Evolutionary conservation across 257 asterid species (phyloP).

Genomic region (Penstemon davidsonii): DNA sequence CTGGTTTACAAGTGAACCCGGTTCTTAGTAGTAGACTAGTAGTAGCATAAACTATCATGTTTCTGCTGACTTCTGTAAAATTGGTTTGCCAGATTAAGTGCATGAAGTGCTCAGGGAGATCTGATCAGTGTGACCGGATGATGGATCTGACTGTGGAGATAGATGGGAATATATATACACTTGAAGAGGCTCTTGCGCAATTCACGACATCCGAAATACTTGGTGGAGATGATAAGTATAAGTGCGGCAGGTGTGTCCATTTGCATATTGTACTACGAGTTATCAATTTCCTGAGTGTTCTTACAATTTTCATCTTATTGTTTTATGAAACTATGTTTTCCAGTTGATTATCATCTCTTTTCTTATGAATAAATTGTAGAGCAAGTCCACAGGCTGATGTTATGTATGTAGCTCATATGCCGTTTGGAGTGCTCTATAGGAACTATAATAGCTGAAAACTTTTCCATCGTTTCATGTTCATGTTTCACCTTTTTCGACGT

Average conservation of each 20-base stretch:
- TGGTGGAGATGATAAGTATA: constrained; percentile 65
- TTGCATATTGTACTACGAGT: constrained; percentile 7
- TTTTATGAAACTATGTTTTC: background rate
- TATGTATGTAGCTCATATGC: background rate
- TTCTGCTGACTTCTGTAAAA: constrained; percentile 26
- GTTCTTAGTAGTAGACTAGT: background rate
- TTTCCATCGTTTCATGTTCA: background rate
- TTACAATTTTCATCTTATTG: background rate
- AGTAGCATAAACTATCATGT: background rate
- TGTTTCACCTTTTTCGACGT: background rate
- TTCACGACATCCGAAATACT: constrained; percentile 57
- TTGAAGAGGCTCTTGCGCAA: constrained; percentile 56
- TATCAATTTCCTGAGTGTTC: constrained; percentile 14
- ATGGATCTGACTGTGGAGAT: constrained; percentile 64
- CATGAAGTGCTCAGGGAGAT: constrained; percentile 56
- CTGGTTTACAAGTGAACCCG: constrained; percentile 20
- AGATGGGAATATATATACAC: constrained; percentile 48
- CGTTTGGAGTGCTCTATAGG: background rate
- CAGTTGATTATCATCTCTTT: background rate
- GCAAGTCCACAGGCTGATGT: background rate
- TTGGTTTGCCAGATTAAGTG: constrained; percentile 49
- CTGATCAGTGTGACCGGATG: constrained; percentile 48
- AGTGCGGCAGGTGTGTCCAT: constrained; percentile 52
- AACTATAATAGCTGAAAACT: constrained; percentile 1
- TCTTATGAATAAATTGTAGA: background rate